Conservation (phyloP, 2,329 filamentous ascomycete genomes). For the Zarea fungicola region DNA sequence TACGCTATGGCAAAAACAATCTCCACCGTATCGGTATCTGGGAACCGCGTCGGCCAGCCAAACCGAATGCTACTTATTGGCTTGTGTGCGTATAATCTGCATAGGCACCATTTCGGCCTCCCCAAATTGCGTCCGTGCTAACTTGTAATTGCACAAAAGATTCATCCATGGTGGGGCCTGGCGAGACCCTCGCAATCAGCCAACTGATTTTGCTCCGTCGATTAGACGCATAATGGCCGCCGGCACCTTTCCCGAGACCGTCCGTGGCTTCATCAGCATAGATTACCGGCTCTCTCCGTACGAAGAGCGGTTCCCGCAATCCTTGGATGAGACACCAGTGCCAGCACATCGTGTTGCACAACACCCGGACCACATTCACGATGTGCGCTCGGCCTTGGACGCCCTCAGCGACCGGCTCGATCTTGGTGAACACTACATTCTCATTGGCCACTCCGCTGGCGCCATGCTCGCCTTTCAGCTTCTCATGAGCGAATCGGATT, state of each 20-base stretch:
- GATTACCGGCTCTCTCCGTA: slow-evolving; percentile 55
- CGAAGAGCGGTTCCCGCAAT: slow-evolving; percentile 6
- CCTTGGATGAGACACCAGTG: slow-evolving; percentile 16
- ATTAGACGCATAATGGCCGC: slow-evolving; percentile 37
- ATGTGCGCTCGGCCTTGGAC: slow-evolving; percentile 48
- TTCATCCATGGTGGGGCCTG: slow-evolving; percentile 61
- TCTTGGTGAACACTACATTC: slow-evolving; percentile 45
- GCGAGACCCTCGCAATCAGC: slow-evolving; percentile 51
- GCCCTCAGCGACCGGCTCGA: slow-evolving; percentile 42
- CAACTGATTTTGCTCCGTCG: slow-evolving; percentile 40
- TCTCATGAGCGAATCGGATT: slow-evolving; percentile 37
- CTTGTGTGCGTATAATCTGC: slow-evolving; percentile 28
- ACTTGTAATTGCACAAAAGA: slow-evolving; percentile 22
- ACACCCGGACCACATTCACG: slow-evolving; percentile 56
- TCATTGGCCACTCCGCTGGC: slow-evolving; percentile 59
- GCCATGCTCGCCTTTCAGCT: slow-evolving; percentile 60
- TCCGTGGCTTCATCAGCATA: slow-evolving; percentile 59
- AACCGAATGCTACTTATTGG: slow-evolving; percentile 26
- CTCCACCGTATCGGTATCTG: slow-evolving; percentile 45
- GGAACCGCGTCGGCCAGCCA: slow-evolving; percentile 25
- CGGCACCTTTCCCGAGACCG: slow-evolving; percentile 23
- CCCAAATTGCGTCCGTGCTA: not conserved
- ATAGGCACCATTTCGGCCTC: not conserved
- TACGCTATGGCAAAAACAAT: slow-evolving; percentile 33
- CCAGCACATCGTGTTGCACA: slow-evolving; percentile 37